Conservation (phyloP, 805 yeast species). For the Kluyveromyces siamensis region DNA sequence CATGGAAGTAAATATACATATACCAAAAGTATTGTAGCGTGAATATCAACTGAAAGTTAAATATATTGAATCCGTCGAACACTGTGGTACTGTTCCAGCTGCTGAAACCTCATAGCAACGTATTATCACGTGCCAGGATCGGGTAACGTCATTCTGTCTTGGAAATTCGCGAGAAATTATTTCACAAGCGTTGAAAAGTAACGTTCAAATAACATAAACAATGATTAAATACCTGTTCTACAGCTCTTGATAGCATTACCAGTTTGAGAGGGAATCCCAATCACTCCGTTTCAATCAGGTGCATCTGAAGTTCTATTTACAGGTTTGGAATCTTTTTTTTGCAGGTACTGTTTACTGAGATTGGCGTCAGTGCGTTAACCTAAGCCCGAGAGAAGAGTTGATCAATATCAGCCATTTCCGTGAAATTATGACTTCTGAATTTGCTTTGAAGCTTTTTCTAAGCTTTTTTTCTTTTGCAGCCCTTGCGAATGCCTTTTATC, state of each 20-base stretch:
- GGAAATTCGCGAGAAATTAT: background rate
- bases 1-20: too few species aligned
- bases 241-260: too few species aligned
- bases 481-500: slow-evolving; percentile 42
- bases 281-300: background rate
- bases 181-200: background rate
- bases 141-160: background rate
- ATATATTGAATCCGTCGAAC: too few species aligned
- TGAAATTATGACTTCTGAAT: slow-evolving; percentile 1
- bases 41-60: too few species aligned
- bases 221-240: too few species aligned
- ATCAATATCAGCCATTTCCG: background rate
- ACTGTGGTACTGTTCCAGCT: too few species aligned
- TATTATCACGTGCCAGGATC: background rate
- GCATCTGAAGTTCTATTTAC: background rate
- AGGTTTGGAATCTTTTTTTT: too few species aligned
- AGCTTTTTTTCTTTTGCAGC: background rate
- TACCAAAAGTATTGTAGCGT: too few species aligned
- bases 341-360: too few species aligned
- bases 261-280: background rate
- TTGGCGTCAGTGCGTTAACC: too few species aligned
- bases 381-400: background rate
- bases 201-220: background rate
- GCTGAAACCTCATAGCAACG: background rate
- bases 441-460: background rate